Conservation (phyloP, 768 basidiomycete genomes). For the Nidularia pulvinata region DNA sequence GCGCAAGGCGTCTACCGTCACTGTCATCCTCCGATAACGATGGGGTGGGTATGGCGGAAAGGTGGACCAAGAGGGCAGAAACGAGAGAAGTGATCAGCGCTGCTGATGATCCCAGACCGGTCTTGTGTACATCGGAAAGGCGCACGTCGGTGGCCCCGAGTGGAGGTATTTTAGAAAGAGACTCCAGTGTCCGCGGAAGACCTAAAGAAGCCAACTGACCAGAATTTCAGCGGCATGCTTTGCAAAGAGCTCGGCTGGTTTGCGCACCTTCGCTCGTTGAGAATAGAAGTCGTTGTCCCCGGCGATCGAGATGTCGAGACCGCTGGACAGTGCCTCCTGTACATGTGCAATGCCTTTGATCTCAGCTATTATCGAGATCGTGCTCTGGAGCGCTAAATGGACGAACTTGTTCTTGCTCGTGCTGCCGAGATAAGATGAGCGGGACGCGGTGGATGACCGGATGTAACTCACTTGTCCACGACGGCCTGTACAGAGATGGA, state of each 20-base stretch:
- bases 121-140: constrained; percentile 92
- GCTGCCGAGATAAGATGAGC: constrained; percentile 19
- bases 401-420: constrained; percentile 88
- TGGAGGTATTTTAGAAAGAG: constrained; percentile 69
- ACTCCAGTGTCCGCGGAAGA: constrained; percentile 62
- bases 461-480: constrained; percentile 35
- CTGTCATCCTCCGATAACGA: constrained; percentile 42
- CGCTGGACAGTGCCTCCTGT: constrained; percentile 40
- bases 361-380: constrained; percentile 69
- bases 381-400: constrained; percentile 82
- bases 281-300: constrained; percentile 99
- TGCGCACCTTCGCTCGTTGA: constrained; percentile 77
- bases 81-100: constrained; percentile 96
- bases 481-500: constrained; percentile 27
- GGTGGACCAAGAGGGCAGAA: constrained; percentile 79
- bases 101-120: constrained; percentile 95
- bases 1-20: constrained; percentile 64
- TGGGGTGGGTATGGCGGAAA: constrained; percentile 54
- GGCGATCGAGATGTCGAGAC: constrained; percentile 78
- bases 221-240: not conserved
- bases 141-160: constrained; percentile 72
- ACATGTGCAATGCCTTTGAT: constrained; percentile 42
- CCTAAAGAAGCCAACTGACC: constrained; percentile 60
- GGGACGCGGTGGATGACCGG: constrained; percentile 4
- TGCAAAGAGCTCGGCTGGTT: not conserved